Percentiles rank a stretch among this genome's conserved stretches.
Conservation (phyloP, 2,329 filamentous ascomycete genomes). For the Alternaria sp. region DNA sequence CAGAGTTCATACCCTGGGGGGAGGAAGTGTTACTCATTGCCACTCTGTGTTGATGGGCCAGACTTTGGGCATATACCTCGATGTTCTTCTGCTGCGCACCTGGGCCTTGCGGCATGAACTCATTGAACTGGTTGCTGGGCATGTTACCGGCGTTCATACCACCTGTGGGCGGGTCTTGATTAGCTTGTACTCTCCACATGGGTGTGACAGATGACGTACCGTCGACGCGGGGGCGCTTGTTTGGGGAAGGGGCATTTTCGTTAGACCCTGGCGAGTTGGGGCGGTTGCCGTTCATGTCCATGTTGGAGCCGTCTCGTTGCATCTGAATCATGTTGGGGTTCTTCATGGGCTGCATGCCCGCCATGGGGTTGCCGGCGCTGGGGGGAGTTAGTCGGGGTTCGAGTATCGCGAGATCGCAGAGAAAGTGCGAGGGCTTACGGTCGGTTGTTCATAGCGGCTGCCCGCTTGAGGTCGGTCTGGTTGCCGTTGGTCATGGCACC, state of each 20-base stretch:
- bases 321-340: conserved; percentile 72
- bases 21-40: conserved; percentile 80
- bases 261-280: conserved; percentile 81
- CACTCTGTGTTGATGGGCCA: conserved; percentile 83
- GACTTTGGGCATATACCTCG: conserved; percentile 83
- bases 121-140: conserved; percentile 76
- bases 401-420: neutral
- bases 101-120: conserved; percentile 60
- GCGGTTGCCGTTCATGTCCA: conserved; percentile 79
- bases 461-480: conserved; percentile 70
- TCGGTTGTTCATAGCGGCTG: conserved; percentile 79
- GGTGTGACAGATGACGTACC: conserved; percentile 65
- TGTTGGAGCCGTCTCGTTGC: conserved; percentile 84
- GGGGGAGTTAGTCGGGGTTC: conserved; percentile 16
- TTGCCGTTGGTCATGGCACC: conserved; percentile 63
- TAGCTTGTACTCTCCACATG: conserved; percentile 50
- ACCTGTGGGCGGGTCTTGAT: conserved; percentile 67
- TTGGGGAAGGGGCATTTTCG: conserved; percentile 90
- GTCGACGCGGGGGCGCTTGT: conserved; percentile 85
- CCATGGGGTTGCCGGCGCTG: conserved; percentile 57
- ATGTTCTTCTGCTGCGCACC: conserved; percentile 81
- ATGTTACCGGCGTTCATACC: conserved; percentile 78
- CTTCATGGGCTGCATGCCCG: conserved; percentile 67
- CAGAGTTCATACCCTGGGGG: conserved; percentile 72
- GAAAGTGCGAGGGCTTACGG: conserved; percentile 60